Conservation (phyloP, 1,139 yeast genomes). For the Blastobotrys indianensis region DNA sequence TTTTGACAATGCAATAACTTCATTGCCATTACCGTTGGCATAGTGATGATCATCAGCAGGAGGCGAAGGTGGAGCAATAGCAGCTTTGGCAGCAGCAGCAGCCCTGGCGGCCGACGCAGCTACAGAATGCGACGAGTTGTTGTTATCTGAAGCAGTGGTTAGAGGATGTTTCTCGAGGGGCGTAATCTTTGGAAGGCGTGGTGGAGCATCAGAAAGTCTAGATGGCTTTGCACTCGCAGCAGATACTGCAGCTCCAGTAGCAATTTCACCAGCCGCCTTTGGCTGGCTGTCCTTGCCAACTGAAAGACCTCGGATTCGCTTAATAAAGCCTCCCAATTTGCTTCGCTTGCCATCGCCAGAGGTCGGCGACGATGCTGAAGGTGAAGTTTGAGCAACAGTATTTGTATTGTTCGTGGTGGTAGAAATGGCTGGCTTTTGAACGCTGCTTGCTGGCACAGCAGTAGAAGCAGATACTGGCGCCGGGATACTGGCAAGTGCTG, state of each 20-base stretch:
- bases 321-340: constrained; percentile 6
- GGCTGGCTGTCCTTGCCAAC: constrained; percentile 1
- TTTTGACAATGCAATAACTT: background rate
- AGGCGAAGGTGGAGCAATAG: constrained; percentile 1
- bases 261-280: background rate
- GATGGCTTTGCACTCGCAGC: constrained; percentile 1
- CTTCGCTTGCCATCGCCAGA: background rate
- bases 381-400: too few relatives aligned
- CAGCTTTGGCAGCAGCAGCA: constrained; percentile 17
- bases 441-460: background rate
- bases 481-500: too few relatives aligned
- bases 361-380: too few relatives aligned
- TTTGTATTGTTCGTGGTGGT: background rate
- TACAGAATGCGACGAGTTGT: background rate
- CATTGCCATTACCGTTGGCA: background rate
- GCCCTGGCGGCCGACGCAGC: constrained; percentile 2
- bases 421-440: constrained; percentile 5
- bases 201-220: background rate
- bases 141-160: constrained; percentile 15
- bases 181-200: background rate
- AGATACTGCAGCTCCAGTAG: constrained; percentile 8
- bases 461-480: background rate
- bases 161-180: constrained; percentile 9
- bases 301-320: constrained; percentile 7
- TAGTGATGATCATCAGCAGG: background rate